phyloP scores from a whole-genome alignment of 495 filamentous ascomycete genomes.

The Daldinia concentrica region DNA sequence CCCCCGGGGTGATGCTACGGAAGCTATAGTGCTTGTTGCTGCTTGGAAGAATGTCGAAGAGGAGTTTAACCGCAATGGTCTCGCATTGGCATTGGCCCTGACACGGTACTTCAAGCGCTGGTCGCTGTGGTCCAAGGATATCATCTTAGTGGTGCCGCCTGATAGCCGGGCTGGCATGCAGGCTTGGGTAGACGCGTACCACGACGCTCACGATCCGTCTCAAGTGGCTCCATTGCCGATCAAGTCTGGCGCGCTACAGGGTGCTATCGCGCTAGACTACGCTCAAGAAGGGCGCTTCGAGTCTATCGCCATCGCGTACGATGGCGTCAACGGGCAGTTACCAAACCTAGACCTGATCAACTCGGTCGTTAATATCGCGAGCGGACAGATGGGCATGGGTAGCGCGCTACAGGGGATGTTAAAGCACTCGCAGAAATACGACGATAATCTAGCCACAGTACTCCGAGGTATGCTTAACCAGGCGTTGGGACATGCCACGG shows the following conservation, averaged over 20 bases:
- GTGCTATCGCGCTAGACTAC: slow-evolving; percentile 93
- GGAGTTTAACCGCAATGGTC: slow-evolving; percentile 83
- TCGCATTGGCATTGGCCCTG: slow-evolving; percentile 84
- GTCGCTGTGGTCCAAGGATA: slow-evolving; percentile 99
- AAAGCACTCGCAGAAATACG: slow-evolving; percentile 82
- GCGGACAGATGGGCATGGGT: slow-evolving; percentile 90
- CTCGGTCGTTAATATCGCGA: slow-evolving; percentile 86
- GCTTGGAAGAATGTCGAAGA: slow-evolving; percentile 87
- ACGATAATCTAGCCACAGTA: slow-evolving; percentile 86
- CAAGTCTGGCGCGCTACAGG: slow-evolving; percentile 93
- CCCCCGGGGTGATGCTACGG: slow-evolving; percentile 95
- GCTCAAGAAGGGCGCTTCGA: slow-evolving; percentile 84
- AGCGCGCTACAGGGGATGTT: slow-evolving; percentile 86
- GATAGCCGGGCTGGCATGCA: slow-evolving; percentile 92
- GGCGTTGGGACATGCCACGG: slow-evolving; percentile 86
- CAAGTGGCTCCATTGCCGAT: slow-evolving; percentile 80
- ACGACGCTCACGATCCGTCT: slow-evolving; percentile 77
- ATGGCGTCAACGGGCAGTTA: slow-evolving; percentile 94
- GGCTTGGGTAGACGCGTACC: slow-evolving; percentile 98
- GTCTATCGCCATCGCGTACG: slow-evolving; percentile 88
- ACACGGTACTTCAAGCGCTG: slow-evolving; percentile 96
- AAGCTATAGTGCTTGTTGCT: slow-evolving; percentile 91
- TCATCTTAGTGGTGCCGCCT: slow-evolving; percentile 87
- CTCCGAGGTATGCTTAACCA: slow-evolving; percentile 93
- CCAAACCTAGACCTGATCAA: slow-evolving; percentile 97